A percentile compares a stretch with the other conserved stretches of the same genome.
These are phyloP conservation scores for Aspergillus brunneoviolaceus DNA, from an alignment of 2,329 filamentous ascomycete genomes.

Conservation along the genomic window DNA sequence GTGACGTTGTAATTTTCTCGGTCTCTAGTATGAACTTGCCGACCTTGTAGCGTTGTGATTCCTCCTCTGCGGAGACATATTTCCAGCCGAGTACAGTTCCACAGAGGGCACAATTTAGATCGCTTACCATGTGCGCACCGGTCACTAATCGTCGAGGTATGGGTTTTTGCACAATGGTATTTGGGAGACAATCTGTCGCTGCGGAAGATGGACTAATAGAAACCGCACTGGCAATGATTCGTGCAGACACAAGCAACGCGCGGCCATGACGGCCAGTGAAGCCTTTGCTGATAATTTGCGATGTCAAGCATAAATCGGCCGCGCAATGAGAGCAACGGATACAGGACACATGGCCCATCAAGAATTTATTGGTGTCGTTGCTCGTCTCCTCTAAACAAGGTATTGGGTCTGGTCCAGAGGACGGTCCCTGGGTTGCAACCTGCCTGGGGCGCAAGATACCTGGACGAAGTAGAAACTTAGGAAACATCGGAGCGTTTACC, in stretches of 20 bases:
- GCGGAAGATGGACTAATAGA: conserved; percentile 30
- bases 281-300: conserved; percentile 63
- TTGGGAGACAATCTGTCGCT: conserved; percentile 50
- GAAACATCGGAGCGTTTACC: conserved; percentile 40
- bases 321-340: conserved; percentile 61
- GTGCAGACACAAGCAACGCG: conserved; percentile 60
- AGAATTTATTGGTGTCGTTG: conserved; percentile 35
- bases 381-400: neutral
- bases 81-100: conserved; percentile 63
- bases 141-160: conserved; percentile 62
- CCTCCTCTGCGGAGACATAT: conserved; percentile 62
- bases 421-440: conserved; percentile 12
- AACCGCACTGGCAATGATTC: conserved; percentile 31
- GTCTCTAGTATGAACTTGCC: conserved; percentile 68
- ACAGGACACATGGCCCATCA: conserved; percentile 52
- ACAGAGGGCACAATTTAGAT: conserved; percentile 59
- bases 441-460: conserved; percentile 46
- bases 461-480: conserved; percentile 52
- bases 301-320: conserved; percentile 57
- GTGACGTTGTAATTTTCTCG: conserved; percentile 51
- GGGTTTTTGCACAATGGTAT: conserved; percentile 57
- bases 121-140: conserved; percentile 61
- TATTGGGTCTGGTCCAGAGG: conserved; percentile 3
- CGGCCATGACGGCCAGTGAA: conserved; percentile 65
- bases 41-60: conserved; percentile 62